A percentile compares a stretch with the other conserved stretches of the same genome.
Evolutionary conservation across 2,329 filamentous ascomycete genomes (phyloP).

Genomic region (Ceratocystis cubensis): DNA sequence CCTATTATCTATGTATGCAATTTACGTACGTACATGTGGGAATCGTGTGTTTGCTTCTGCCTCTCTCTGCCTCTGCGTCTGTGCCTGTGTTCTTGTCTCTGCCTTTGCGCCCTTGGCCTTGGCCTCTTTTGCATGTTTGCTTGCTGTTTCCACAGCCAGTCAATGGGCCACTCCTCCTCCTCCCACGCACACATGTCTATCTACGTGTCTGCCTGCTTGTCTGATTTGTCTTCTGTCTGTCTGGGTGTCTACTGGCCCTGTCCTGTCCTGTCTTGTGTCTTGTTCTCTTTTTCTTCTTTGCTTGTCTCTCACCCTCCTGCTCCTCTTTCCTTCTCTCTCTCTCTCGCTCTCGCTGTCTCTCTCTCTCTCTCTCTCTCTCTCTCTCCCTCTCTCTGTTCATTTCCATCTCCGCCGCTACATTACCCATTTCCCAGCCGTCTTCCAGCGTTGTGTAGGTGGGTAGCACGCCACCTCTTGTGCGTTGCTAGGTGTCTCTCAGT

Average conservation of each 20-base stretch:
- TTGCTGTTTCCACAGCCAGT: neutral
- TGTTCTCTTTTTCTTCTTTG: neutral
- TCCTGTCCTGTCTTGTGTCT: neutral
- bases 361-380: neutral
- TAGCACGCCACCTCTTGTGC: neutral
- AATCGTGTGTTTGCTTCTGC: too few relatives aligned
- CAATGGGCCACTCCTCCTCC: neutral
- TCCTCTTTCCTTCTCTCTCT: neutral
- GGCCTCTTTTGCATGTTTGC: neutral
- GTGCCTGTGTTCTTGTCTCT: neutral
- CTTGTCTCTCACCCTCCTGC: neutral
- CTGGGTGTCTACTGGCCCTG: neutral
- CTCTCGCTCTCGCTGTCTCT: neutral
- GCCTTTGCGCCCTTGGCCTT: neutral
- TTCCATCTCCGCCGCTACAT: too few relatives aligned
- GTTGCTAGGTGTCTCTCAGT: neutral
- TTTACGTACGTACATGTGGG: too few relatives aligned
- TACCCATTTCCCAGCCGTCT: neutral
- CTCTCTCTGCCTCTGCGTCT: neutral
- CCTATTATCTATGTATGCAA: too few relatives aligned
- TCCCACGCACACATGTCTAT: neutral
- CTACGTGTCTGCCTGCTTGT: neutral
- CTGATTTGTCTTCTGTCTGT: neutral
- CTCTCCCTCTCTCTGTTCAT: neutral
- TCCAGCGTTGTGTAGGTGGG: neutral